Percentiles rank a stretch among this genome's conserved stretches.
phyloP scores from a whole-genome alignment of 2,329 filamentous ascomycete genomes.

The Dryadomyces sulphureus region DNA sequence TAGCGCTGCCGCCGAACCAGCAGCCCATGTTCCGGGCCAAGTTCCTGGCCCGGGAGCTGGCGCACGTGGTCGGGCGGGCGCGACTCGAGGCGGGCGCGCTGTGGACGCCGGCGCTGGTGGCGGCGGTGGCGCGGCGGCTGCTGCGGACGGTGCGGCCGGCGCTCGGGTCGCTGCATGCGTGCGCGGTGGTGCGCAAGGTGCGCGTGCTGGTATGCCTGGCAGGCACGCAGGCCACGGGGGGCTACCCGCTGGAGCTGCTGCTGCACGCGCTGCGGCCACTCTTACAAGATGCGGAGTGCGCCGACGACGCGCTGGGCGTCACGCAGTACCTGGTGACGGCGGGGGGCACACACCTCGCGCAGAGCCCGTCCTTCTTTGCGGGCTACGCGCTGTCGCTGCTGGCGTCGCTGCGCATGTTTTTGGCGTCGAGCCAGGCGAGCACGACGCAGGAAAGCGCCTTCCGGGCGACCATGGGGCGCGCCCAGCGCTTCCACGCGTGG shows the following conservation, averaged over 20 bases:
- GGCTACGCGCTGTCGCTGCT: constrained; percentile 69
- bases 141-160: constrained; percentile 71
- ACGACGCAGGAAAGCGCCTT: constrained; percentile 80
- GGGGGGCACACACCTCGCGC: constrained; percentile 48
- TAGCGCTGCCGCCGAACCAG: constrained; percentile 57
- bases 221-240: constrained; percentile 53
- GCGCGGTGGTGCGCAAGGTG: constrained; percentile 74
- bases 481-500: constrained; percentile 65
- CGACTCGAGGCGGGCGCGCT: constrained; percentile 48
- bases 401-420: constrained; percentile 61
- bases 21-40: constrained; percentile 77
- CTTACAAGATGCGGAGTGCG: constrained; percentile 70
- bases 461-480: constrained; percentile 59
- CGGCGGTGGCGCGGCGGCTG: constrained; percentile 60
- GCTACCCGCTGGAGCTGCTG: constrained; percentile 83
- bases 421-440: constrained; percentile 59
- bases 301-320: constrained; percentile 78
- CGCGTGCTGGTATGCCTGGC: constrained; percentile 68
- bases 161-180: constrained; percentile 74
- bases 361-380: constrained; percentile 60
- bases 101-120: constrained; percentile 64
- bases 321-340: constrained; percentile 67
- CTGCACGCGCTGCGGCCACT: constrained; percentile 67
- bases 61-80: constrained; percentile 61
- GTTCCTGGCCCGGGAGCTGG: constrained; percentile 59